Conservation (phyloP, 1,139 yeast genomes). For the Suhomyces maxii region DNA sequence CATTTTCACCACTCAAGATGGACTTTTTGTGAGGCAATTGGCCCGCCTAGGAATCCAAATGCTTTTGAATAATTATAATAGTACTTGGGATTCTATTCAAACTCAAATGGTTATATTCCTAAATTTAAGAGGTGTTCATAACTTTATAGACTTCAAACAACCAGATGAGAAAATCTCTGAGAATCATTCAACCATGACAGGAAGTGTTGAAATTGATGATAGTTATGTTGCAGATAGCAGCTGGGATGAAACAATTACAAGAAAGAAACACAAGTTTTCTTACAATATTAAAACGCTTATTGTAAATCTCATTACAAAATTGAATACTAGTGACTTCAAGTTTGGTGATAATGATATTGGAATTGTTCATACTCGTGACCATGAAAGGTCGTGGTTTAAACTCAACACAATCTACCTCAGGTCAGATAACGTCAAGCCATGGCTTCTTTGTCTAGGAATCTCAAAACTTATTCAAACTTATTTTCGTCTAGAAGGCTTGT, state of each 20-base stretch:
- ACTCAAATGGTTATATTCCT: slow-evolving; percentile 37
- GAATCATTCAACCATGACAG: neutral
- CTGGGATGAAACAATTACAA: neutral
- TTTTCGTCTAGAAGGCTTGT: slow-evolving; percentile 22
- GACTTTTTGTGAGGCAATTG: slow-evolving; percentile 29
- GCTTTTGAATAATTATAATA: slow-evolving; percentile 26
- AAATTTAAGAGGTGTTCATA: slow-evolving; percentile 28
- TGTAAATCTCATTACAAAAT: slow-evolving; percentile 21
- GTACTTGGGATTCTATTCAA: slow-evolving; percentile 34
- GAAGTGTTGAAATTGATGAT: neutral
- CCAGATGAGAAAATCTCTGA: neutral
- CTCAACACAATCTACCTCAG: slow-evolving; percentile 25
- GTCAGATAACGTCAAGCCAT: slow-evolving; percentile 23
- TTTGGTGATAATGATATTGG: slow-evolving; percentile 23
- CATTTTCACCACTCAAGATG: slow-evolving; percentile 32
- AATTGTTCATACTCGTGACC: slow-evolving; percentile 11
- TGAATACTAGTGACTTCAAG: slow-evolving; percentile 18
- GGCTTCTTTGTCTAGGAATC: slow-evolving; percentile 37
- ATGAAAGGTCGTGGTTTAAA: slow-evolving; percentile 28
- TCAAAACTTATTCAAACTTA: slow-evolving; percentile 28
- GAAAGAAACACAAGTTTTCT: slow-evolving; percentile 9
- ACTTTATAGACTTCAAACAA: slow-evolving; percentile 9
- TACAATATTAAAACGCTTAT: slow-evolving; percentile 26
- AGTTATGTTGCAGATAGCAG: neutral
- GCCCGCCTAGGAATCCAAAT: slow-evolving; percentile 33